These are phyloP conservation scores for Erodium maritimum DNA, from an alignment of 345 rosid genomes.

Conservation along the genomic window DNA sequence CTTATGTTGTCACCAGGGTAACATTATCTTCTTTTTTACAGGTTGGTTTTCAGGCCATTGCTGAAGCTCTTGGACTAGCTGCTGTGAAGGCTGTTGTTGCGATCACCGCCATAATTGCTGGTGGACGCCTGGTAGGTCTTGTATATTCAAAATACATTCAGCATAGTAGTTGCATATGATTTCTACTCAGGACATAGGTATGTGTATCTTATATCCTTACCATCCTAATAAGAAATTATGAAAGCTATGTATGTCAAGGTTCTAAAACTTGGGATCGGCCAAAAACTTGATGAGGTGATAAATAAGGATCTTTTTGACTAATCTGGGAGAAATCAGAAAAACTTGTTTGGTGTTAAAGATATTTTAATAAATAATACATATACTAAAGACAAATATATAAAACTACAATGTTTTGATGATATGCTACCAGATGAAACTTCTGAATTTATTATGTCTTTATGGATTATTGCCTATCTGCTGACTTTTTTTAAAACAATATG, in stretches of 20 bases:
- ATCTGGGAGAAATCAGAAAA: too few relatives aligned
- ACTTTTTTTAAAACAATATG: not conserved
- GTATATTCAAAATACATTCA: conserved; percentile 1
- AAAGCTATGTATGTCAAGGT: too few relatives aligned
- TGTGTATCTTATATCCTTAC: not conserved
- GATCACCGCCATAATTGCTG: conserved; percentile 87
- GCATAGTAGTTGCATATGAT: not conserved
- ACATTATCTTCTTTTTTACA: conserved; percentile 25
- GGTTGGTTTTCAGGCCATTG: conserved; percentile 96
- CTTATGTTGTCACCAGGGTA: conserved; percentile 8
- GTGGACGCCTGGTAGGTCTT: conserved; percentile 83
- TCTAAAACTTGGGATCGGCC: too few relatives aligned
- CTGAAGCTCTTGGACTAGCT: conserved; percentile 97
- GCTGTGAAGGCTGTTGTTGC: conserved; percentile 95
- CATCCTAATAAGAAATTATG: conserved; percentile 7
- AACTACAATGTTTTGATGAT: not conserved
- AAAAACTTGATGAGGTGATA: too few relatives aligned
- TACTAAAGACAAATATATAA: too few relatives aligned
- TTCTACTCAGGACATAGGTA: not conserved
- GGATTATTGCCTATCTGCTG: not conserved
- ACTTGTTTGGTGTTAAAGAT: too few relatives aligned
- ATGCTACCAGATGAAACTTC: conserved; percentile 1
- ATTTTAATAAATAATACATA: too few relatives aligned
- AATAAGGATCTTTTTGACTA: too few relatives aligned
- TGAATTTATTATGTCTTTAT: not conserved